Conservation (phyloP, 371 early-diverging fungal genomes). For the Mortierella sp. region DNA sequence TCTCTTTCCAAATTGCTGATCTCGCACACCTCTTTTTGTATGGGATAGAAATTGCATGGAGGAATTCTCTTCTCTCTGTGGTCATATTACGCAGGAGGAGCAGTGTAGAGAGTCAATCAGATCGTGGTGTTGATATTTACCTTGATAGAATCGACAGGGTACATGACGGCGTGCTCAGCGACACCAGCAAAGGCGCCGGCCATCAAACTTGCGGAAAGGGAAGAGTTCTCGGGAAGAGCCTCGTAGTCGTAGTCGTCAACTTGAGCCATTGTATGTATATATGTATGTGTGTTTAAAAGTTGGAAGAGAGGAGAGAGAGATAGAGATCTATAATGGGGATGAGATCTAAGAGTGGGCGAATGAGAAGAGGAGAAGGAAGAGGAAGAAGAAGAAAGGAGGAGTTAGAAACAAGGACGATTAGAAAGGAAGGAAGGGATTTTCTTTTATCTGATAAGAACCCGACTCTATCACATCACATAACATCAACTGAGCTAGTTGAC, state of each 20-base stretch:
- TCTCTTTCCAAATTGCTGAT: neutral
- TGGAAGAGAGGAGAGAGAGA: neutral
- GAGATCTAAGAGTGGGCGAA: neutral
- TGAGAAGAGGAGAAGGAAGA: neutral
- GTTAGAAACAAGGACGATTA: neutral
- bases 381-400: constrained; percentile 10
- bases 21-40: neutral
- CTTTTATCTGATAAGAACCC: constrained; percentile 12
- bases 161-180: constrained; percentile 96
- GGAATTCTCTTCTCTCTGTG: no score
- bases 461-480: neutral
- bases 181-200: constrained; percentile 98
- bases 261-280: constrained; percentile 24
- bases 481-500: neutral
- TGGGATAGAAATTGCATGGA: no score
- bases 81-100: no score
- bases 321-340: neutral
- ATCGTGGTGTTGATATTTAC: constrained; percentile 59
- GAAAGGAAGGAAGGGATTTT: neutral
- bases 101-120: neutral
- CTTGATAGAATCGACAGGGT: constrained; percentile 96
- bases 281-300: neutral
- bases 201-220: constrained; percentile 82
- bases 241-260: constrained; percentile 81
- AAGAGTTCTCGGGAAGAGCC: constrained; percentile 83